phyloP scores from a whole-genome alignment of 1,284 basidiomycete species.

The Leccinum discolor region DNA sequence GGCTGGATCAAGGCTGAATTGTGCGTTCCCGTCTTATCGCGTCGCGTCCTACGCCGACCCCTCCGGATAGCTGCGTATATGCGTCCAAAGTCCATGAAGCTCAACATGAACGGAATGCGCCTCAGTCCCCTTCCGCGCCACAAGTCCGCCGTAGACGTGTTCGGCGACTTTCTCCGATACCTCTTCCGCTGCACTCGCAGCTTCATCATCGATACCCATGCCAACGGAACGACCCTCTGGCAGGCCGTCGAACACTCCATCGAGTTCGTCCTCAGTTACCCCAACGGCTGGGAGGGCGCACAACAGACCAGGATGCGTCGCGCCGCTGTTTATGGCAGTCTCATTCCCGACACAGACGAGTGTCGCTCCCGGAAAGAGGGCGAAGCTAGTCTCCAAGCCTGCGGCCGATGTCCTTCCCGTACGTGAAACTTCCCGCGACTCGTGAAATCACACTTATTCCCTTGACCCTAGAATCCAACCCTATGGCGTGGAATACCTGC shows the following conservation, averaged over 20 bases:
- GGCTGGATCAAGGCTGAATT: too few relatives aligned
- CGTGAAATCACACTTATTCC: too few relatives aligned
- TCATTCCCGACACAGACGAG: too few relatives aligned
- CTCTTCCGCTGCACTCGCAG: slow-evolving; percentile 69
- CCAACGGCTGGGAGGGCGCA: slow-evolving; percentile 82
- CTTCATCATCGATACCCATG: slow-evolving; percentile 77
- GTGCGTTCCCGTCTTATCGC: too few relatives aligned
- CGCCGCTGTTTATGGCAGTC: too few relatives aligned
- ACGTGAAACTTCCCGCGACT: slow-evolving; percentile 22
- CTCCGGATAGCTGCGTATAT: too few relatives aligned
- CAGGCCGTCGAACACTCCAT: slow-evolving; percentile 50
- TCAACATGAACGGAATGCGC: slow-evolving; percentile 83
- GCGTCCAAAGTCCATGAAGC: slow-evolving; percentile 71
- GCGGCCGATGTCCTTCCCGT: too few relatives aligned
- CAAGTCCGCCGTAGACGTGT: slow-evolving; percentile 70
- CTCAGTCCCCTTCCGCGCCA: slow-evolving; percentile 63
- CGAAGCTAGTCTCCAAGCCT: too few relatives aligned
- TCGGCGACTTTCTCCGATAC: slow-evolving; percentile 77
- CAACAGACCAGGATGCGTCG: slow-evolving; percentile 61
- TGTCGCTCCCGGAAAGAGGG: too few relatives aligned
- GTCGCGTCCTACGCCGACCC: neutral
- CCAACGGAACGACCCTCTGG: slow-evolving; percentile 66
- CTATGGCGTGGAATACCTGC: too few relatives aligned
- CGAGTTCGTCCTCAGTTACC: slow-evolving; percentile 75
- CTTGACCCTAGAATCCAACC: too few relatives aligned